These are phyloP conservation scores for Globisporangium solare DNA, from an alignment of 352 stramenopile genomes.

Conservation along the genomic window DNA sequence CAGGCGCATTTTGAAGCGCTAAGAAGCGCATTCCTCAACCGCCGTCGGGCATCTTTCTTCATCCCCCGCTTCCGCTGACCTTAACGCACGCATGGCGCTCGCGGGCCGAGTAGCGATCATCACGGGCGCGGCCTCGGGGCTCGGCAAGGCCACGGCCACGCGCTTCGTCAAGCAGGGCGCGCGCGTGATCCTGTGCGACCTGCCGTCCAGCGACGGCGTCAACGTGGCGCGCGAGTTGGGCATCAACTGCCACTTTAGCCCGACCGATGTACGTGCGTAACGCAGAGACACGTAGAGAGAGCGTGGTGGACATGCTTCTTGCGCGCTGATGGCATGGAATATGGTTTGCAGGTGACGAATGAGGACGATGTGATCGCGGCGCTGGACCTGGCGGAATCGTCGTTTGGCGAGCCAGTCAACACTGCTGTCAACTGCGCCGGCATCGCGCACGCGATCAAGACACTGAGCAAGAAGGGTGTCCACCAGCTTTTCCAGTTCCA, in stretches of 20 bases:
- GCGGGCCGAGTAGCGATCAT: conserved; percentile 83
- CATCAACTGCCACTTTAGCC: conserved; percentile 75
- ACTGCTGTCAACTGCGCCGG: conserved; percentile 95
- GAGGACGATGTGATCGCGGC: conserved; percentile 87
- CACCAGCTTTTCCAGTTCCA: conserved; percentile 93
- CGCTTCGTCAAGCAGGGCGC: conserved; percentile 88
- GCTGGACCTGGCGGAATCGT: conserved; percentile 88
- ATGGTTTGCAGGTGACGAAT: conserved; percentile 77
- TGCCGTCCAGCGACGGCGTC: conserved; percentile 77
- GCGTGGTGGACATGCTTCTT: not conserved
- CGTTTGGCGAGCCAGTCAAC: conserved; percentile 92
- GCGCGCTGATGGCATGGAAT: not conserved
- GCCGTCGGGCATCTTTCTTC: no score
- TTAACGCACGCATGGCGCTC: conserved; percentile 63
- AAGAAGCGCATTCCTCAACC: not conserved
- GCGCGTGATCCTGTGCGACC: conserved; percentile 91
- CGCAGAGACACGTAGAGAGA: not conserved
- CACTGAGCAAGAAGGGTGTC: conserved; percentile 88
- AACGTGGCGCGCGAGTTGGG: conserved; percentile 73
- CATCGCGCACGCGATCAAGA: conserved; percentile 91
- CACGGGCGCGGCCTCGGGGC: conserved; percentile 90
- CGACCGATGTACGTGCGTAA: conserved; percentile 53
- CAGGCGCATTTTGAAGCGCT: not conserved
- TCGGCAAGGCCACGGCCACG: conserved; percentile 90
- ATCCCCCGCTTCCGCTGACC: not conserved